phyloP scores from a whole-genome alignment of 163 green algal species.

The Volvox carteri region DNA sequence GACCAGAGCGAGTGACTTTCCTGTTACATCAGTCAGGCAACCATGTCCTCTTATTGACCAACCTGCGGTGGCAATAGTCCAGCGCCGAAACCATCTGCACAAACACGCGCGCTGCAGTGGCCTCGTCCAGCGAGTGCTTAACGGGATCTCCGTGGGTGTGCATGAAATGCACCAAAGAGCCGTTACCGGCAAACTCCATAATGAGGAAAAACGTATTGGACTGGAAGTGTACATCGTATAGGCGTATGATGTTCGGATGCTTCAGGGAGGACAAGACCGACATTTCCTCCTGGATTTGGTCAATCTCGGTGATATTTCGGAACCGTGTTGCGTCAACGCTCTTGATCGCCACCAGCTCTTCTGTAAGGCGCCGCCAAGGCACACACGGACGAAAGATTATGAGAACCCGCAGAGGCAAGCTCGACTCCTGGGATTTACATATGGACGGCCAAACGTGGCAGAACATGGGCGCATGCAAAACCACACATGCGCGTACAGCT shows the following conservation, averaged over 20 bases:
- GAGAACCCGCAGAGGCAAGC: too few species aligned
- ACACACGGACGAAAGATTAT: too few species aligned
- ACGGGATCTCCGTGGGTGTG: constrained; percentile 32
- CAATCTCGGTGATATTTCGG: constrained; percentile 79
- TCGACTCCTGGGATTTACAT: too few species aligned
- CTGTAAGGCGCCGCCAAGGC: constrained; percentile 38
- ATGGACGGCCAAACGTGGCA: too few species aligned
- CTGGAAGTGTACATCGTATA: constrained; percentile 72
- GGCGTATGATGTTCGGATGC: constrained; percentile 78
- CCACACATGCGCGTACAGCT: too few species aligned
- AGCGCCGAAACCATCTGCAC: constrained; percentile 76
- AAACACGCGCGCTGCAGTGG: constrained; percentile 73
- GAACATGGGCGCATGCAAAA: too few species aligned
- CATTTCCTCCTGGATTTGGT: constrained; percentile 85
- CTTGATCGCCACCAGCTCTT: constrained; percentile 83
- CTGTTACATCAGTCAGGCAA: too few species aligned
- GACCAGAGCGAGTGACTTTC: too few species aligned
- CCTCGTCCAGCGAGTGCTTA: constrained; percentile 64
- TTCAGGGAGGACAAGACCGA: constrained; percentile 75
- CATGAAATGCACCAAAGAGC: constrained; percentile 74
- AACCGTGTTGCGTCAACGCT: constrained; percentile 77
- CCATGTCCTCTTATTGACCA: too few species aligned
- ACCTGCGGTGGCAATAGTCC: constrained; percentile 86
- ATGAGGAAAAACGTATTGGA: constrained; percentile 78
- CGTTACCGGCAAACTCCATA: constrained; percentile 83